These are phyloP conservation scores for Byssothecium circinans DNA, from an alignment of 2,329 filamentous ascomycete genomes.

Conservation along the genomic window DNA sequence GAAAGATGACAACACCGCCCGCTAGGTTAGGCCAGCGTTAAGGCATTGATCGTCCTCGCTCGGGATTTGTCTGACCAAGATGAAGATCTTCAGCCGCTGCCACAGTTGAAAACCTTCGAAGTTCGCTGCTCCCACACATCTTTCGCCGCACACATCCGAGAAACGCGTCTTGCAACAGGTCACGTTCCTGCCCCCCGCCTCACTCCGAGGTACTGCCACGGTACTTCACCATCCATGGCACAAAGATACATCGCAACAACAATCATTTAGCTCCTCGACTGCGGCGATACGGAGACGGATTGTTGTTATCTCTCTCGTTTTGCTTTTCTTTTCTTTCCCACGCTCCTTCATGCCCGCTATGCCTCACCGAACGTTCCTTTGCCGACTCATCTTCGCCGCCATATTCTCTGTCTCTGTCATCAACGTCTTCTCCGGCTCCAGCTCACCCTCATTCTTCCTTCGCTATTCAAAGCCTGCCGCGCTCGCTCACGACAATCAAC, in stretches of 20 bases:
- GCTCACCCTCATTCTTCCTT: slow-evolving; percentile 32
- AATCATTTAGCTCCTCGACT: slow-evolving; percentile 8
- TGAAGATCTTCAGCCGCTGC: slow-evolving; percentile 20
- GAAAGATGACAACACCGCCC: not conserved
- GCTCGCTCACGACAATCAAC: slow-evolving; percentile 14
- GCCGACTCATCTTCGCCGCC: slow-evolving; percentile 36
- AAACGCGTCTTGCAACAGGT: not conserved
- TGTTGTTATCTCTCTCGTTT: slow-evolving; percentile 2
- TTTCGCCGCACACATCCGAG: not conserved
- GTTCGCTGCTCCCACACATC: slow-evolving; percentile 2
- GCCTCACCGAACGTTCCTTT: slow-evolving; percentile 37
- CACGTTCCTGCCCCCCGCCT: slow-evolving; percentile 1
- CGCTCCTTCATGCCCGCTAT: slow-evolving; percentile 27
- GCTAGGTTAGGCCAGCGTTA: not conserved
- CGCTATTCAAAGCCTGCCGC: slow-evolving; percentile 27
- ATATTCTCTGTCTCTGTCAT: slow-evolving; percentile 38
- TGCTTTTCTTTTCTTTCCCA: slow-evolving; percentile 7
- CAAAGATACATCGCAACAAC: not conserved
- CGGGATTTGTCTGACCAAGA: slow-evolving; percentile 19
- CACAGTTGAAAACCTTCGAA: slow-evolving; percentile 13
- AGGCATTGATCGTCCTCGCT: slow-evolving; percentile 24
- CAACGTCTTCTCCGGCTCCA: slow-evolving; percentile 37
- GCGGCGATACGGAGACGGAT: not conserved
- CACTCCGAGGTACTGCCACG: slow-evolving; percentile 8
- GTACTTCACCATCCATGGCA: not conserved